phyloP scores from a whole-genome alignment of 2,329 filamentous ascomycete genomes.

The Fusarium sulawesiense region DNA sequence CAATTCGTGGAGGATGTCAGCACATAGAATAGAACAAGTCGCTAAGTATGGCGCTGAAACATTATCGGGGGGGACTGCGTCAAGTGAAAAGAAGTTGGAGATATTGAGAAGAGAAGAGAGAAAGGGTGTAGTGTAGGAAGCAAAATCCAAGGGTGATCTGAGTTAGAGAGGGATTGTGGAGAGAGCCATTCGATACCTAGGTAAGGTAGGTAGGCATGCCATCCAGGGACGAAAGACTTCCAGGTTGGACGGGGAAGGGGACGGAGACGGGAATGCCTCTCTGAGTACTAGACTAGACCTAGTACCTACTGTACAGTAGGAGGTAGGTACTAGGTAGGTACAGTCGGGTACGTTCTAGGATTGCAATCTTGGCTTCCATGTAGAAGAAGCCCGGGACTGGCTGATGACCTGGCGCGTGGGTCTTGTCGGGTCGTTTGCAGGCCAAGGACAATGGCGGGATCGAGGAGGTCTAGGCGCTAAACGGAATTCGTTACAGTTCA shows the following conservation, averaged over 20 bases:
- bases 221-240: conserved; percentile 27
- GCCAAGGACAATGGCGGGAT: conserved; percentile 45
- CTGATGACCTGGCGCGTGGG: conserved; percentile 38
- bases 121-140: conserved; percentile 39
- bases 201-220: neutral
- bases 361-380: conserved; percentile 36
- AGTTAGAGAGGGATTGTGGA: conserved; percentile 33
- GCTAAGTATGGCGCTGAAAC: conserved; percentile 6
- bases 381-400: conserved; percentile 29
- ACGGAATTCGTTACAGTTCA: conserved; percentile 44
- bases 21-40: conserved; percentile 33
- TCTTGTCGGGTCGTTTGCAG: conserved; percentile 26
- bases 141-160: conserved; percentile 39
- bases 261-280: conserved; percentile 33
- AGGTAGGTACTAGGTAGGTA: neutral
- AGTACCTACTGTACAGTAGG: no score
- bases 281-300: neutral
- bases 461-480: conserved; percentile 46
- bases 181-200: conserved; percentile 14
- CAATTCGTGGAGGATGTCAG: conserved; percentile 37
- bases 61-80: conserved; percentile 6
- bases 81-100: conserved; percentile 8
- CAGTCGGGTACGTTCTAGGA: conserved; percentile 30
- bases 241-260: conserved; percentile 6
- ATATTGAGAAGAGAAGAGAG: conserved; percentile 29